Percentiles rank a stretch among this genome's conserved stretches.
Evolutionary conservation across 257 asterid species (phyloP).

Genomic region (Solanum piurae): DNA sequence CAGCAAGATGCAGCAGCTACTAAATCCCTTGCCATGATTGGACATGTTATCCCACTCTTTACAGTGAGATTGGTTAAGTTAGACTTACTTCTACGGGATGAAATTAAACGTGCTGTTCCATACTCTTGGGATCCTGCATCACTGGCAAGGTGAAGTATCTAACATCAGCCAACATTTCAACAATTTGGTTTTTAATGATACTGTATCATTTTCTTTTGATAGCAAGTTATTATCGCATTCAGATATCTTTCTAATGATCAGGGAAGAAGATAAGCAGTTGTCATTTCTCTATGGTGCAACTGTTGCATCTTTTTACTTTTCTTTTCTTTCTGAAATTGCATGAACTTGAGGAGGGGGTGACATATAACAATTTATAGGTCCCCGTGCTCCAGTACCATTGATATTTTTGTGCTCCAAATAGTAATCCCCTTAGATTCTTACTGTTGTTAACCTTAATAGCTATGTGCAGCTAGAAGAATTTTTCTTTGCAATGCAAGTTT

Average conservation of each 20-base stretch:
- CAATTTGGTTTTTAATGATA: not conserved
- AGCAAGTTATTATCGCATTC: not conserved
- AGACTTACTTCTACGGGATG: conserved; percentile 50
- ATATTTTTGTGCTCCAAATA: not conserved
- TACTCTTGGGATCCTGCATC: conserved; percentile 97
- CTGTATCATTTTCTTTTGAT: not conserved
- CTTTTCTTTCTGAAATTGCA: not conserved
- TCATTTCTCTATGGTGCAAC: not conserved
- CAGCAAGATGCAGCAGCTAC: conserved; percentile 86
- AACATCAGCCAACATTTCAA: not conserved
- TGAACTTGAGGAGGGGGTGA: not conserved
- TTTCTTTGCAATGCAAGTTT: not conserved
- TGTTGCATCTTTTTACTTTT: not conserved
- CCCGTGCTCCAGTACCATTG: not conserved
- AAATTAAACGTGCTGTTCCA: conserved; percentile 81
- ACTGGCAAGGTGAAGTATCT: conserved; percentile 64
- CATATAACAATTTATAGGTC: not conserved
- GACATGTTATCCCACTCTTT: conserved; percentile 54
- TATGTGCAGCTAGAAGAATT: not conserved
- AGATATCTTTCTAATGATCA: not conserved
- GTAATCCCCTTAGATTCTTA: not conserved
- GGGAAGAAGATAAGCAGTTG: not conserved
- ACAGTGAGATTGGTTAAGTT: conserved; percentile 39
- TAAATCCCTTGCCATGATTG: conserved; percentile 89
- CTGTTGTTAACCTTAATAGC: not conserved